phyloP scores from a whole-genome alignment of 2,329 filamentous ascomycete genomes.

The Pyricularia grisea region DNA sequence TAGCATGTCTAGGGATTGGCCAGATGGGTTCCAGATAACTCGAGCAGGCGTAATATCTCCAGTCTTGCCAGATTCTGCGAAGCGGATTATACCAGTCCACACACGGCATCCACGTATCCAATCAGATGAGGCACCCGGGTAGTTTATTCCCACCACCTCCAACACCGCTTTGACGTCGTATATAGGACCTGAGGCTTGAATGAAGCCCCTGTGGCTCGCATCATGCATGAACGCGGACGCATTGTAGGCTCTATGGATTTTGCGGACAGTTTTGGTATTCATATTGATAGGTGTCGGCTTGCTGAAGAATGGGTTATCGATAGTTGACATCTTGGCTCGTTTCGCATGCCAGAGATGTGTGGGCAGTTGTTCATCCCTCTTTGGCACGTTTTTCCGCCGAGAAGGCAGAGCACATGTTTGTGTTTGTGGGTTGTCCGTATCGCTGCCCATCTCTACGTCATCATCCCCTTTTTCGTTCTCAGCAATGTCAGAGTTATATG shows the following conservation, averaged over 20 bases:
- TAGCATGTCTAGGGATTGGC: not conserved
- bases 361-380: constrained; percentile 83
- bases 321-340: constrained; percentile 76
- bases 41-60: constrained; percentile 2
- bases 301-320: constrained; percentile 14
- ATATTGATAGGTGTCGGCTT: constrained; percentile 1
- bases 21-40: constrained; percentile 1
- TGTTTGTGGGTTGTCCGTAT: not conserved
- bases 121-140: not conserved
- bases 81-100: not conserved
- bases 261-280: constrained; percentile 2
- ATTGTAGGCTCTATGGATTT: not conserved
- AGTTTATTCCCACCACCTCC: not conserved
- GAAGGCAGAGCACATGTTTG: no score
- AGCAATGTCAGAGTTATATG: not conserved
- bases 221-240: constrained; percentile 45
- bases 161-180: constrained; percentile 7
- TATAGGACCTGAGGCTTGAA: constrained; percentile 57
- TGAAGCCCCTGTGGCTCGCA: constrained; percentile 85
- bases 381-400: constrained; percentile 48
- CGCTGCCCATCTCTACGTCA: constrained; percentile 9
- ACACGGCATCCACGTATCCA: constrained; percentile 3
- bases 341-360: constrained; percentile 95
- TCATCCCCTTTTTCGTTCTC: not conserved
- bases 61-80: not conserved